These are phyloP conservation scores for Lactuca saligna DNA, from an alignment of 129 eudicot species.

Conservation along the genomic window DNA sequence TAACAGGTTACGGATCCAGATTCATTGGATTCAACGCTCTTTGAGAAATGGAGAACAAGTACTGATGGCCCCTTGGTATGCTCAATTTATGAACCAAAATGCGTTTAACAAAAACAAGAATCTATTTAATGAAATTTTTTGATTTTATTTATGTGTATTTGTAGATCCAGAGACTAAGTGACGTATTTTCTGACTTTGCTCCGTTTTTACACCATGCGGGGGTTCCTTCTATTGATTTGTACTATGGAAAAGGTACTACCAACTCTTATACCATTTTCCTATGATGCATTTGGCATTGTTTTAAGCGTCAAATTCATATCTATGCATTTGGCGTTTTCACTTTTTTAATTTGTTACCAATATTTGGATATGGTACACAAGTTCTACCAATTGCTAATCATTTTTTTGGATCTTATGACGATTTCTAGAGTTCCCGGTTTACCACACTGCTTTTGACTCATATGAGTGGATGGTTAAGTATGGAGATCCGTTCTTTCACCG, in stretches of 20 bases:
- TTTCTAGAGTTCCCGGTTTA: slow-evolving; percentile 81
- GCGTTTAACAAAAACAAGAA: background rate
- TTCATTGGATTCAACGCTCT: slow-evolving; percentile 36
- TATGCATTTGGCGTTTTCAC: too few relatives aligned
- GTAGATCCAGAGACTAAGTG: slow-evolving; percentile 86
- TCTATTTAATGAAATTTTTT: background rate
- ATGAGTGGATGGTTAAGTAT: slow-evolving; percentile 72
- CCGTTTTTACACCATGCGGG: slow-evolving; percentile 98
- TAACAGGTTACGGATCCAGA: slow-evolving; percentile 79
- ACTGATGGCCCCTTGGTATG: slow-evolving; percentile 62
- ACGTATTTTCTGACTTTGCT: slow-evolving; percentile 88
- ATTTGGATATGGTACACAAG: background rate
- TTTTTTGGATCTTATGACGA: slow-evolving; percentile 12
- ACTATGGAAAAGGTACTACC: slow-evolving; percentile 72
- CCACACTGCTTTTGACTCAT: slow-evolving; percentile 95
- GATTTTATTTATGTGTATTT: slow-evolving; percentile 12
- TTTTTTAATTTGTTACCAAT: background rate
- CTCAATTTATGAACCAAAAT: slow-evolving; percentile 17
- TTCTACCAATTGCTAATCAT: background rate
- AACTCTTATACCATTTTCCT: background rate
- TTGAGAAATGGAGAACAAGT: slow-evolving; percentile 57
- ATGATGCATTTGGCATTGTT: background rate
- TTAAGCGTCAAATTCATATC: too few relatives aligned
- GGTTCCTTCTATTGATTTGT: slow-evolving; percentile 80
- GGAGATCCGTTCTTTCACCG: slow-evolving; percentile 94